A percentile compares a stretch with the other conserved stretches of the same genome.
Evolutionary conservation across 371 early-diverging fungal genomes (phyloP).

Genomic region (Homolaphlyctis polyrhiza): DNA sequence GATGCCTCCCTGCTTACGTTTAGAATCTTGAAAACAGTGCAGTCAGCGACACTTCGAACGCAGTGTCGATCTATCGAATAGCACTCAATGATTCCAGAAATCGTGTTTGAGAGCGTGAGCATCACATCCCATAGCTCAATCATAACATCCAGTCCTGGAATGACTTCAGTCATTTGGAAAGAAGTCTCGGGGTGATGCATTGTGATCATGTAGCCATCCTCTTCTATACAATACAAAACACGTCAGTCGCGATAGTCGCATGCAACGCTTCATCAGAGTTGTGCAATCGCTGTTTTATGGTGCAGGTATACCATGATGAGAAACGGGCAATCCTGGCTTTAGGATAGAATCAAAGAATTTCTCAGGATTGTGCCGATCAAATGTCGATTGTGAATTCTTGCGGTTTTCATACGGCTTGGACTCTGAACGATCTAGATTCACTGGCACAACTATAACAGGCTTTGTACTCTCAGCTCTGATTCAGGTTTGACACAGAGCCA

Average conservation of each 20-base stretch:
- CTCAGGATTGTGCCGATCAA: neutral
- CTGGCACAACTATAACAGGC: too few species aligned
- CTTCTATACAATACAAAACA: neutral
- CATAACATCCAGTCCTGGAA: constrained; percentile 24
- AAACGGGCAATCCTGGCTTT: constrained; percentile 13
- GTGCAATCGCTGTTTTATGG: neutral
- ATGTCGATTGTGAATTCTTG: too few species aligned
- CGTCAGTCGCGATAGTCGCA: neutral
- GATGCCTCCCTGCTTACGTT: constrained; percentile 7
- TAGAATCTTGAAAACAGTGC: constrained; percentile 31
- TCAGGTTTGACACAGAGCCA: too few species aligned
- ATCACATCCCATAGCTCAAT: constrained; percentile 18
- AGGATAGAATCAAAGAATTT: neutral
- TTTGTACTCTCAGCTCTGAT: too few species aligned
- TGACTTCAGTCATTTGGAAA: constrained; percentile 35
- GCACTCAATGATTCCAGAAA: constrained; percentile 8
- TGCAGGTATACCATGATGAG: constrained; percentile 2
- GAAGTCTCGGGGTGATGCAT: constrained; percentile 40
- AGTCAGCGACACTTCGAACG: constrained; percentile 14
- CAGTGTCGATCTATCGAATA: neutral
- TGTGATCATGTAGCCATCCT: constrained; percentile 22
- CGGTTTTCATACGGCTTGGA: too few species aligned
- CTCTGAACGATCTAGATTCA: too few species aligned
- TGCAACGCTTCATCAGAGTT: neutral
- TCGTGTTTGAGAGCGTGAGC: constrained; percentile 7